These are phyloP conservation scores for Micromonas commoda DNA, from an alignment of 139 green algal genomes.

Conservation along the genomic window DNA sequence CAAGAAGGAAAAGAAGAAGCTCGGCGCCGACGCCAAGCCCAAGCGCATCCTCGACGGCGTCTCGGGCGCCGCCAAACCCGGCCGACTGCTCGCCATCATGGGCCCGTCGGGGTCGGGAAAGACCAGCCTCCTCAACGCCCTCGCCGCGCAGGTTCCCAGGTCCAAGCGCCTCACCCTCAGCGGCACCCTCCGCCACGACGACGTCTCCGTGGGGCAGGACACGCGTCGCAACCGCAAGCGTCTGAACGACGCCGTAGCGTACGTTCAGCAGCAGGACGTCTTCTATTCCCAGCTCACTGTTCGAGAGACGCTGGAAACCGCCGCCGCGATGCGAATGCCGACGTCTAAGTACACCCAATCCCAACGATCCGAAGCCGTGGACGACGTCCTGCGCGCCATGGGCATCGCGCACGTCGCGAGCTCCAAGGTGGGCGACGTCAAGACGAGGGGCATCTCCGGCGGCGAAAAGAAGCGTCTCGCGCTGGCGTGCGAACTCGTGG, in stretches of 20 bases:
- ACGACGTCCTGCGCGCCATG: conserved; percentile 39
- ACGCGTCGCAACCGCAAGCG: not conserved
- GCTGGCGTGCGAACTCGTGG: conserved; percentile 66
- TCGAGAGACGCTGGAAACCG: conserved; percentile 60
- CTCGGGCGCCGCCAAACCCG: not conserved
- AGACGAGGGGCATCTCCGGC: conserved; percentile 54
- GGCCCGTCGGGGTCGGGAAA: conserved; percentile 29
- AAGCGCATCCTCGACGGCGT: not conserved
- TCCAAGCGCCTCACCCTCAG: not conserved
- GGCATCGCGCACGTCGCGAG: conserved; percentile 44
- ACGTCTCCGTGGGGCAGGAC: conserved; percentile 31
- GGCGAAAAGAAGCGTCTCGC: conserved; percentile 76
- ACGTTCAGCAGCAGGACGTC: conserved; percentile 54
- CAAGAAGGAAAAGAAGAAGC: conserved; percentile 13
- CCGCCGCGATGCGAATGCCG: conserved; percentile 48
- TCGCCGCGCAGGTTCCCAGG: conserved; percentile 1
- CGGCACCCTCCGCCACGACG: conserved; percentile 18
- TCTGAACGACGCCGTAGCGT: conserved; percentile 36
- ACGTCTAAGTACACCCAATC: too few species aligned
- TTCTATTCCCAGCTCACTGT: conserved; percentile 57
- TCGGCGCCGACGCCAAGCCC: not conserved
- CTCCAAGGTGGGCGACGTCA: conserved; percentile 54
- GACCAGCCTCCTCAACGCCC: conserved; percentile 27
- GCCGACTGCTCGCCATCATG: conserved; percentile 26
- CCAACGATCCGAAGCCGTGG: not conserved